Percentiles rank a stretch among this genome's conserved stretches.
These are phyloP conservation scores for Phytophthora uliginosa DNA, from an alignment of 352 stramenopile genomes.

Conservation along the genomic window DNA sequence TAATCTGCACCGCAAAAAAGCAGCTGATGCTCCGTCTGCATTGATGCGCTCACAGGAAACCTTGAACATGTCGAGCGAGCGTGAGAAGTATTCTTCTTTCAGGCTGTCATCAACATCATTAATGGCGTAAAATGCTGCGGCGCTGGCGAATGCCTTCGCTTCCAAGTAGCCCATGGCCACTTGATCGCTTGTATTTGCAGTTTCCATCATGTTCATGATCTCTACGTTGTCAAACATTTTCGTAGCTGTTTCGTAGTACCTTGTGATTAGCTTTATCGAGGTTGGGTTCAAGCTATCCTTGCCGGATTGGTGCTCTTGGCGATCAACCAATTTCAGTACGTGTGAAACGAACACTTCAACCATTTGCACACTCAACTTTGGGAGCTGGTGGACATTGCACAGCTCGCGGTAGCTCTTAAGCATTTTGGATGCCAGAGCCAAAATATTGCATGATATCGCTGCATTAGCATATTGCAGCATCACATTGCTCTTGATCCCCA, in stretches of 20 bases:
- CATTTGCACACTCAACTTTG: constrained; percentile 84
- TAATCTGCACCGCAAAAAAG: constrained; percentile 56
- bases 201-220: constrained; percentile 77
- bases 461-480: constrained; percentile 81
- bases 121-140: constrained; percentile 71
- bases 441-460: constrained; percentile 72
- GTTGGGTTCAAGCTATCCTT: constrained; percentile 25
- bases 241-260: constrained; percentile 80
- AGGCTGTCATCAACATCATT: constrained; percentile 44
- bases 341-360: constrained; percentile 87
- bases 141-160: constrained; percentile 71
- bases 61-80: constrained; percentile 74
- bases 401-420: constrained; percentile 82
- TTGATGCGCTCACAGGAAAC: constrained; percentile 43
- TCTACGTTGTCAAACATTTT: constrained; percentile 89
- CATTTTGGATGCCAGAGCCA: constrained; percentile 79
- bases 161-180: constrained; percentile 72
- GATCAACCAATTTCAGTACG: constrained; percentile 78
- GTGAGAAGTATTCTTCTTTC: constrained; percentile 66
- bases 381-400: constrained; percentile 71
- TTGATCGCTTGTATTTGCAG: constrained; percentile 46
- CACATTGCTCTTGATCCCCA: constrained; percentile 44
- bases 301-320: constrained; percentile 55
- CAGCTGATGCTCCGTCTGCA: constrained; percentile 7
- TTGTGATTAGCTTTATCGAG: constrained; percentile 55